A percentile compares a stretch with the other conserved stretches of the same genome.
phyloP scores from a whole-genome alignment of 345 rosid species.

The Lumnitzera racemosa region DNA sequence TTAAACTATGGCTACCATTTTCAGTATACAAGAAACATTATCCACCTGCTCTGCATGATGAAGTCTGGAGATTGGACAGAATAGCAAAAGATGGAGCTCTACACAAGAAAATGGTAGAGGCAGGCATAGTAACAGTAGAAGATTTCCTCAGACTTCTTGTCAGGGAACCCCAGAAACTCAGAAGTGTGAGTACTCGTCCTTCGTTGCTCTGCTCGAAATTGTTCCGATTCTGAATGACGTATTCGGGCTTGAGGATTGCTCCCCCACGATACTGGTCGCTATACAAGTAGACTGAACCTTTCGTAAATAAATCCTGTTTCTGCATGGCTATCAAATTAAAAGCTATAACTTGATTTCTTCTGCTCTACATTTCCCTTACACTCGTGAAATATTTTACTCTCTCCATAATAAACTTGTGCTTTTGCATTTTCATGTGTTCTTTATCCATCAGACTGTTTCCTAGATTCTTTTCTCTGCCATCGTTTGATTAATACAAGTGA shows the following conservation, averaged over 20 bases:
- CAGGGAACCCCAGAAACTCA: slow-evolving; percentile 61
- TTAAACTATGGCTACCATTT: slow-evolving; percentile 11
- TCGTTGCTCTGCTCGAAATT: background rate
- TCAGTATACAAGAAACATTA: slow-evolving; percentile 94
- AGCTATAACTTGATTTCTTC: too few species aligned
- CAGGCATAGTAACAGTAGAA: slow-evolving; percentile 61
- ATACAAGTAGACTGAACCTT: too few species aligned
- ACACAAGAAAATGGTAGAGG: slow-evolving; percentile 67
- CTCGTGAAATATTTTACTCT: background rate
- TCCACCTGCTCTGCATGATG: slow-evolving; percentile 87
- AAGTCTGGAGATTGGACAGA: slow-evolving; percentile 94
- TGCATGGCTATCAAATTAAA: too few species aligned
- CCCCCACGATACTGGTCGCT: too few species aligned
- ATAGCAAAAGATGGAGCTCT: slow-evolving; percentile 95
- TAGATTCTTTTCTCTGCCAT: too few species aligned
- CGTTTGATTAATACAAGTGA: too few species aligned
- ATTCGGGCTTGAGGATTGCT: too few species aligned
- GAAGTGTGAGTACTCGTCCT: slow-evolving; percentile 43
- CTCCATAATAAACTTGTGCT: background rate
- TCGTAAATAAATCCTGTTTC: too few species aligned
- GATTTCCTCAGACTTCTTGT: slow-evolving; percentile 78
- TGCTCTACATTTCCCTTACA: too few species aligned
- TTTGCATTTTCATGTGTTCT: background rate
- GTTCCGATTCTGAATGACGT: too few species aligned
- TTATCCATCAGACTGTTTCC: background rate